These are phyloP conservation scores for Quercus tomentella DNA, from an alignment of 331 rosid genomes.

Conservation along the genomic window DNA sequence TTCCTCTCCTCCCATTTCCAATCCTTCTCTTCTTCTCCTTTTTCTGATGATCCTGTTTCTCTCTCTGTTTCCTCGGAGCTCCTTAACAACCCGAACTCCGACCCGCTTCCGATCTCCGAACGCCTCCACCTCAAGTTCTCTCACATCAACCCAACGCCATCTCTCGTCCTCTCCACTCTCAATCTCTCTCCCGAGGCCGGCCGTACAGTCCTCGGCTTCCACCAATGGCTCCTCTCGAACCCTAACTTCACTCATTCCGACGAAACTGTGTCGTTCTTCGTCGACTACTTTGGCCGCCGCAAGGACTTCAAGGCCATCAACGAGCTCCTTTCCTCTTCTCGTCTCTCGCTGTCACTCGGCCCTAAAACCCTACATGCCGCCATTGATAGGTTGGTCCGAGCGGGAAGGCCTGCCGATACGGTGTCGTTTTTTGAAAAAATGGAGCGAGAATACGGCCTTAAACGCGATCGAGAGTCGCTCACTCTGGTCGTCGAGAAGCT, in stretches of 20 bases:
- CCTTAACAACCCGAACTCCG: constrained; percentile 38
- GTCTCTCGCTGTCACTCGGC: constrained; percentile 25
- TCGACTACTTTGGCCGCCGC: constrained; percentile 71
- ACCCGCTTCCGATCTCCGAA: constrained; percentile 43
- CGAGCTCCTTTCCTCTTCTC: constrained; percentile 36
- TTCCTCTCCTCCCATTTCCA: constrained; percentile 15
- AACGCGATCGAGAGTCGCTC: constrained; percentile 51
- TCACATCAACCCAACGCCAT: constrained; percentile 50
- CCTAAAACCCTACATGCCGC: constrained; percentile 46
- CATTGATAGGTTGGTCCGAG: constrained; percentile 71
- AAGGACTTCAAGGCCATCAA: constrained; percentile 84
- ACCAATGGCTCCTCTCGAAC: constrained; percentile 56
- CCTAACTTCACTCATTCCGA: constrained; percentile 58
- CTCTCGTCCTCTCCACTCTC: constrained; percentile 43
- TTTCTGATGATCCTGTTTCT: constrained; percentile 37
- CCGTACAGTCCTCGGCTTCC: constrained; percentile 54
- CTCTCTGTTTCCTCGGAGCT: constrained; percentile 55
- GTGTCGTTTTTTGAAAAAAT: constrained; percentile 68
- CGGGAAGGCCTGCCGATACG: constrained; percentile 52
- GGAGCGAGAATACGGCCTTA: constrained; percentile 71
- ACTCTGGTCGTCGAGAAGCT: constrained; percentile 65
- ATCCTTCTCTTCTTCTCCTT: constrained; percentile 29
- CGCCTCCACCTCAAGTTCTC: constrained; percentile 64
- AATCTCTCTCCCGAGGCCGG: constrained; percentile 68
- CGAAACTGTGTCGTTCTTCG: constrained; percentile 59